These are phyloP conservation scores for Carpinus fangiana DNA, from an alignment of 306 rosid species.

Conservation along the genomic window DNA sequence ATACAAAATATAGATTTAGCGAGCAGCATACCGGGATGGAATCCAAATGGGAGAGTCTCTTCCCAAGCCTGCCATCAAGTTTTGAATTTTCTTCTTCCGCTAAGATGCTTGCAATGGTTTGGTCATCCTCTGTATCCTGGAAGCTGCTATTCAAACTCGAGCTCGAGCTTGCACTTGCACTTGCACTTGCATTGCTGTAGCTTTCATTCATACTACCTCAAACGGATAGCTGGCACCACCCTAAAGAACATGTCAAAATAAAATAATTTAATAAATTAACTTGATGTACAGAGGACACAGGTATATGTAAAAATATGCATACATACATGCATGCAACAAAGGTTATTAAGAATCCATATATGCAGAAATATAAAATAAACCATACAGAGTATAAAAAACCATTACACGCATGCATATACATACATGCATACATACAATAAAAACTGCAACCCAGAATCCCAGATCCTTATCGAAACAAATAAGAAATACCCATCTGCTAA, in stretches of 20 bases:
- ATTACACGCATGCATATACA: not conserved
- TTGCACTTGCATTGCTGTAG: conserved; percentile 69
- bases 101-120: conserved; percentile 72
- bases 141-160: conserved; percentile 79
- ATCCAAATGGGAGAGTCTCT: conserved; percentile 86
- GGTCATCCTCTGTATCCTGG: conserved; percentile 90
- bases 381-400: not conserved
- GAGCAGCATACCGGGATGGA: conserved; percentile 75
- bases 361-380: not conserved
- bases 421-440: not conserved
- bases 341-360: not conserved
- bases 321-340: not conserved
- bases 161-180: conserved; percentile 90
- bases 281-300: not conserved
- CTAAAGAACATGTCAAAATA: conserved; percentile 24
- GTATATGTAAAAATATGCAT: not conserved
- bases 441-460: not conserved
- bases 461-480: conserved; percentile 7
- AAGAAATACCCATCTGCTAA: conserved; percentile 6
- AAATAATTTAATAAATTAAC: not conserved
- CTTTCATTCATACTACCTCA: conserved; percentile 57
- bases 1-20: not conserved
- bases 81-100: conserved; percentile 59
- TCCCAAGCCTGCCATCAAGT: conserved; percentile 60
- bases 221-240: not conserved